Base-by-base conservation (phyloP, 306 rosid species). In the Ochetophila trinervis region DNA sequence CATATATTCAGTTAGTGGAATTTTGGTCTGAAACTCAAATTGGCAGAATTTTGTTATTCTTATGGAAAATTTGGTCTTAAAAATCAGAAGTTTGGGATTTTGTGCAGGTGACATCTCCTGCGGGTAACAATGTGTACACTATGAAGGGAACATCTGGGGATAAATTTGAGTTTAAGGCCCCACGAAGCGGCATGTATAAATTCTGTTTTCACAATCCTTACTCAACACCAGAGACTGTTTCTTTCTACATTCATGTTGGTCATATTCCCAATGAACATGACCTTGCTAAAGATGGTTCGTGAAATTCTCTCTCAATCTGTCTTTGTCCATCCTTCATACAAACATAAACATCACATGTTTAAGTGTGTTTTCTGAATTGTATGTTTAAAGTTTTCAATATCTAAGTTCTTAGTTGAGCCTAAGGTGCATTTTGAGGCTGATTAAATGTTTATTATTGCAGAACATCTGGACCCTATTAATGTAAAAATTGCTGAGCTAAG, bases 401-500 rank as follows among this genome's bases (percentile, higher is more conserved):
- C 4, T 1, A 47, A 3, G 54, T 19, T 17, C 17, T 0, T 17
- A 8, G 20, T 19, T 50, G 20, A 6, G 19, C 21, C 21, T 49
- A 16, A 19, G 19, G 2, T 2, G 17, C 21, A n/a, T 50, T 6
- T 65, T 51, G 11, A 15, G 4, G 9, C 12, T 15, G 13, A 19
- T 70, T 11, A 15, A 1, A 24, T 49, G 36, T 54, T 42, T 17
- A 13, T 62, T 32, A 14, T 72, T 78, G 87, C 97, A 94, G 99
- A 94, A 78, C 99, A 93, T 75, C 79, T 93, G 84, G 92, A 94
- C 90, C 99, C 97, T 49, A 76, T 94, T n/a, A 94, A 94, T 83
- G 97, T 94, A 36, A 90, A 94, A 79, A 94, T 94, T 83, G 97
- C 99, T 23, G 99, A 94, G 87, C 88, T 94, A 50, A 88, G 91